These are phyloP conservation scores for Datisca glomerata DNA, from an alignment of 306 rosid genomes.

Conservation along the genomic window DNA sequence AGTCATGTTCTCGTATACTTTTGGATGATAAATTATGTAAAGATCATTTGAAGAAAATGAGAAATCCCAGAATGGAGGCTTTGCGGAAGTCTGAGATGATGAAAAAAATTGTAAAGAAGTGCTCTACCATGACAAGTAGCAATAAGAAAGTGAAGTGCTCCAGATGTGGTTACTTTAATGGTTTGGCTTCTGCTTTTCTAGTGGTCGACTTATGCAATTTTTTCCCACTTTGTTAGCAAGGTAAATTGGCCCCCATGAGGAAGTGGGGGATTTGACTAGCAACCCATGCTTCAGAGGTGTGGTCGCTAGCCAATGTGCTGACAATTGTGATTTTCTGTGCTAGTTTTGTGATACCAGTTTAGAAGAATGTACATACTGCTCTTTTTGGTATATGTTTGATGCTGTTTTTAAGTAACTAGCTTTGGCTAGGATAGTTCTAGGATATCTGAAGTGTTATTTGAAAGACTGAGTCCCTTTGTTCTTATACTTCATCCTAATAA, in stretches of 20 bases:
- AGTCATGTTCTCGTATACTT: conserved; percentile 75
- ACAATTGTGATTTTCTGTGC: no score
- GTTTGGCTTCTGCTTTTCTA: conserved; percentile 30
- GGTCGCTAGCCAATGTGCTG: no score
- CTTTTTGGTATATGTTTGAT: no score
- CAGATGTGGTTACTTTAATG: conserved; percentile 59
- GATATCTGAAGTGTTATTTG: no score
- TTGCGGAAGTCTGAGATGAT: conserved; percentile 34
- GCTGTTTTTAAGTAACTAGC: no score
- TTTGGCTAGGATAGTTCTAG: no score
- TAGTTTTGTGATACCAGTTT: no score
- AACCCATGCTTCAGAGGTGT: no score
- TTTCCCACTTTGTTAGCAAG: conserved; percentile 7
- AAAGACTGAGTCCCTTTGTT: no score
- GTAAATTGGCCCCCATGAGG: conserved; percentile 1
- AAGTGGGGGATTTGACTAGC: no score
- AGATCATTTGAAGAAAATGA: conserved; percentile 46
- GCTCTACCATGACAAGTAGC: conserved; percentile 25
- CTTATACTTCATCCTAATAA: no score
- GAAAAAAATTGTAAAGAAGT: conserved; percentile 36
- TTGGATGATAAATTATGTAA: conserved; percentile 30
- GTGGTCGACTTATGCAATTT: conserved; percentile 8
- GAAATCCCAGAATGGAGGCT: conserved; percentile 43
- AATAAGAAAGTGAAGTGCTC: conserved; percentile 41
- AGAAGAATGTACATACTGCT: no score